A percentile compares a stretch with the other conserved stretches of the same genome.
phyloP scores from a whole-genome alignment of 768 basidiomycete genomes.

The Stropharia rugosoannulata region DNA sequence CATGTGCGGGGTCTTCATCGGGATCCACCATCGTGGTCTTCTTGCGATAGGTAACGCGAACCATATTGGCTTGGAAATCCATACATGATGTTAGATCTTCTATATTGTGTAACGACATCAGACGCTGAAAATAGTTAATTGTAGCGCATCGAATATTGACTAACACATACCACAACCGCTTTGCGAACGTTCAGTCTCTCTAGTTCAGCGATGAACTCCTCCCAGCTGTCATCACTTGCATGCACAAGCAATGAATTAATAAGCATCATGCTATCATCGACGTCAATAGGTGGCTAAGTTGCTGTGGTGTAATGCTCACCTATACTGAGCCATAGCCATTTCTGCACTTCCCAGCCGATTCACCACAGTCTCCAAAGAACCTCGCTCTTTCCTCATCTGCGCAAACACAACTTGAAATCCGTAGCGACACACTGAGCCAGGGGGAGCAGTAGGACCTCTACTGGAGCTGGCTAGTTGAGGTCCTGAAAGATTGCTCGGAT shows the following conservation, averaged over 20 bases:
- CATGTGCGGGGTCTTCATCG: conserved; percentile 57
- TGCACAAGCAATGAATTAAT: conserved; percentile 84
- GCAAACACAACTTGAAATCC: conserved; percentile 85
- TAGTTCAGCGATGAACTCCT: conserved; percentile 72
- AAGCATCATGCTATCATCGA: conserved; percentile 70
- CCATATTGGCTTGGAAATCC: conserved; percentile 85
- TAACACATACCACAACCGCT: conserved; percentile 74
- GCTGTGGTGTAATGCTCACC: conserved; percentile 38
- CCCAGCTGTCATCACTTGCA: conserved; percentile 76
- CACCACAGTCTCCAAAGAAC: conserved; percentile 81
- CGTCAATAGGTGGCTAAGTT: conserved; percentile 2
- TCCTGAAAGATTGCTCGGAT: conserved; percentile 66
- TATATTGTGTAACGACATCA: conserved; percentile 80
- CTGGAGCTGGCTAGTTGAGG: conserved; percentile 61
- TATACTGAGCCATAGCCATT: conserved; percentile 82
- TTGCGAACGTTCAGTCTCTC: conserved; percentile 78
- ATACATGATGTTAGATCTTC: conserved; percentile 84
- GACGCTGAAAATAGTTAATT: conserved; percentile 45
- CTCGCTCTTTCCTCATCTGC: conserved; percentile 73
- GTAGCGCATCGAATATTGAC: neutral
- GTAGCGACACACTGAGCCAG: conserved; percentile 77
- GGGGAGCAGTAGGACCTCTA: conserved; percentile 46
- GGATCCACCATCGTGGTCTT: conserved; percentile 79
- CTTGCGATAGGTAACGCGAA: conserved; percentile 76
- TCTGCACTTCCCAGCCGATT: conserved; percentile 77